Base-by-base conservation (phyloP, 345 rosid species). In the Heritiera littoralis region DNA sequence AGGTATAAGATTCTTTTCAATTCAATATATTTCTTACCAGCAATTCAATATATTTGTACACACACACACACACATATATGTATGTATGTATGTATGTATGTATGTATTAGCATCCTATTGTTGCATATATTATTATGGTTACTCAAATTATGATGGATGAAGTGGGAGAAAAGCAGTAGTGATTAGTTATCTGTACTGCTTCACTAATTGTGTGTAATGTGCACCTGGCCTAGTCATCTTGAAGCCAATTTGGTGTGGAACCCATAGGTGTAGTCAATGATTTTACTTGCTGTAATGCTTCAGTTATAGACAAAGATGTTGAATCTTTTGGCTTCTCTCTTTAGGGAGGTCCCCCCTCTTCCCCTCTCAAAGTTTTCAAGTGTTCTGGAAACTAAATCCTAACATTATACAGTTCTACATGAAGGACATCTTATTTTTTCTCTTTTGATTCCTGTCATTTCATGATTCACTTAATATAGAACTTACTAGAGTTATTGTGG, bases 1-100 rank as follows among this genome's bases (percentile, higher is more conserved):
- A 83, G 99, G 99, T 97, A 85, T 59, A 15, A 77, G 43, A 65
- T 28, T 71, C 78, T 84, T 59, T 35, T 49, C 52, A 30, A 73
- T 77, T 4, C 66, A 35, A 6, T 83, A 61, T 76, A 9, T 32
- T 49, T 77, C 67, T 59, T 51, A 9, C 49, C 1, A 49, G 28
- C 48, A 76, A 65, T 35, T 72, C 30, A 55, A 32, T 72, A 30
- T 71, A 59, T 71, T 0, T 30, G 3, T 20, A 9, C 2, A 23
- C 28, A 23, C 28, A 23, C 28, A 23, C 28, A 23, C 23, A n/a
- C n/a, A n/a, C 7, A 2, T 20, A 7, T 20, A n/a, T 20, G 9
- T 20, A 28, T 28, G 17, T 7, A 30, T 68, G 18, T 17, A 40
- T 17, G 6, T 17, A 38, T 38, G n/a, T 17, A 66, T n/a, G 15